Conservation (phyloP, 768 basidiomycete species). For the Rubroboletus pulcherrimus region DNA sequence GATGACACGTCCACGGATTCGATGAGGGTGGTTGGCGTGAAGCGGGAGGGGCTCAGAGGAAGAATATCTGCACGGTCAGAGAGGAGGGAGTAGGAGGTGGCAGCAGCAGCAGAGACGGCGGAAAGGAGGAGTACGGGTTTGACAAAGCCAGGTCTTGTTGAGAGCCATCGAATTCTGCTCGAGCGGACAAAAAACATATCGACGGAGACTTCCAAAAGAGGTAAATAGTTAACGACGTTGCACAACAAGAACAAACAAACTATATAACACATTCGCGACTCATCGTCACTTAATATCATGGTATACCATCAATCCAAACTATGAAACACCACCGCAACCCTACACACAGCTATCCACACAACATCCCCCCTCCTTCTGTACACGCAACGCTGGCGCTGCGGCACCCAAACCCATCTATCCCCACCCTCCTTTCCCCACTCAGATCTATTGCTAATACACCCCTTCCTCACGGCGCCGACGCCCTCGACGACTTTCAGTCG, state of each 20-base stretch:
- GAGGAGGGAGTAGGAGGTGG: slow-evolving; percentile 52
- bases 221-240: slow-evolving; percentile 12
- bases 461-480: not conserved
- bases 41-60: slow-evolving; percentile 43
- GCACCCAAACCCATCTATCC: slow-evolving; percentile 10
- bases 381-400: slow-evolving; percentile 33
- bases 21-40: slow-evolving; percentile 59
- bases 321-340: slow-evolving; percentile 27
- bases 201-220: slow-evolving; percentile 15
- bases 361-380: not conserved
- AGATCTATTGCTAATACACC: slow-evolving; percentile 9
- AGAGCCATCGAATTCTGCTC: not conserved
- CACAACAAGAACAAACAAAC: slow-evolving; percentile 25
- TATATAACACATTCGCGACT: not conserved
- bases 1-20: slow-evolving; percentile 50
- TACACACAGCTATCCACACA: slow-evolving; percentile 21
- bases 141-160: not conserved
- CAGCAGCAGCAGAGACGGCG: slow-evolving; percentile 39
- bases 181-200: slow-evolving; percentile 11
- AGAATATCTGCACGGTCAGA: slow-evolving; percentile 45
- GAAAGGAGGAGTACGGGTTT: slow-evolving; percentile 30
- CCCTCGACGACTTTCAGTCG: slow-evolving; percentile 28
- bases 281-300: not conserved
- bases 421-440: slow-evolving; percentile 31
- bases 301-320: not conserved